phyloP scores from a whole-genome alignment of 192 early-diverging fungal genomes.

The Pilaira anomala region DNA sequence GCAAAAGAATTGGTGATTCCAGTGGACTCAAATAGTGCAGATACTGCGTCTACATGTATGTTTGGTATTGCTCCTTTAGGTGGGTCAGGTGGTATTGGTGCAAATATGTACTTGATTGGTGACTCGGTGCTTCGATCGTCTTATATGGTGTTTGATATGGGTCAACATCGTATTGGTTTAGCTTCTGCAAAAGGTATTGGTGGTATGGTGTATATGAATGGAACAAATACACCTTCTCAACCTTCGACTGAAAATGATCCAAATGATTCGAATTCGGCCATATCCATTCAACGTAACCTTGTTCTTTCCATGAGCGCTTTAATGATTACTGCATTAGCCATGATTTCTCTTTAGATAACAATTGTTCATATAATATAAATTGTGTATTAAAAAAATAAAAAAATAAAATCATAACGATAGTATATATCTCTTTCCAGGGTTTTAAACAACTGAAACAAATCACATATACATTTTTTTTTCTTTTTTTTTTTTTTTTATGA shows the following conservation, averaged over 20 bases:
- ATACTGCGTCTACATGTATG: slow-evolving; percentile 15
- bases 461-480: too few species aligned
- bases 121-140: slow-evolving; percentile 33
- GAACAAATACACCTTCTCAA: too few species aligned
- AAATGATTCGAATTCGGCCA: background rate
- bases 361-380: too few species aligned
- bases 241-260: background rate
- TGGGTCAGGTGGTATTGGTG: background rate
- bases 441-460: too few species aligned
- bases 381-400: too few species aligned
- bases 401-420: too few species aligned
- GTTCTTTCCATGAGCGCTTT: too few species aligned
- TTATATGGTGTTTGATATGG: slow-evolving; percentile 40
- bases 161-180: slow-evolving; percentile 30
- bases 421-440: too few species aligned
- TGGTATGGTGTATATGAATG: slow-evolving; percentile 11
- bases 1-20: slow-evolving; percentile 29
- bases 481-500: too few species aligned
- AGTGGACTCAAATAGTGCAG: slow-evolving; percentile 23
- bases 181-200: slow-evolving; percentile 24
- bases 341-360: background rate
- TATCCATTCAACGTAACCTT: too few species aligned
- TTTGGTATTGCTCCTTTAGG: slow-evolving; percentile 32
- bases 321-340: too few species aligned
- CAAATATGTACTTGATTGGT: slow-evolving; percentile 35